Base-by-base conservation (phyloP, 163 green algal species). In the Picocystis sp. region DNA sequence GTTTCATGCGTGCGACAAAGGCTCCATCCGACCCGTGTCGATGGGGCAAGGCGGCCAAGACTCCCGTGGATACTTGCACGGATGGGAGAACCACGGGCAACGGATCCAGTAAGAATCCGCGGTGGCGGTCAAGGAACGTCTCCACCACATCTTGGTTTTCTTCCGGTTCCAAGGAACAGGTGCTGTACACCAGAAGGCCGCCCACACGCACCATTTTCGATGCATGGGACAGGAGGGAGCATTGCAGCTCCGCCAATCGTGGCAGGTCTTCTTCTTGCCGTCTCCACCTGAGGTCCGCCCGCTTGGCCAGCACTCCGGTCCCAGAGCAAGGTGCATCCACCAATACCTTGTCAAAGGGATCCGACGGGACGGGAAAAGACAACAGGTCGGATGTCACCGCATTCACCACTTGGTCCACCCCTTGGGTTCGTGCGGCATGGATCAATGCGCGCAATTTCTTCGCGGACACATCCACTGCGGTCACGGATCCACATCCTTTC, bases 221-320 rank as follows among this genome's bases (percentile, higher is more conserved):
- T 23, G 79, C 80, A 14, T 53, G 50, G 21, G 70, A 55, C 11
- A 90, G 57, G 41, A 90, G 57, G 41, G 43, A 24, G 43, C 67
- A 62, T 64, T 89, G 79, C 44, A 90, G 57, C 19, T 2, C 45
- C 3, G 52, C 15, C 29, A 86, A 53, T 22, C 71, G 29, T 21
- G 47, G 3, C 12, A 90, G 14, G 38, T 89, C 60, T 22, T 67
- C 54, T 12, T 60, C 57, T 3, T 33, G 58, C 11, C 84, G 58
- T 9, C 76, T 65, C 84, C 84, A 94, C 21, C 84, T 61, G 57
- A 94, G 55, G 67, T 94, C 84, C 0, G 86, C 78, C 3, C 63
- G 22, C 41, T 46, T 49, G 11, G 65, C 45, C 38, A 93, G 69
- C 48, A 83, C 78, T 3, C 79, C 79, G 12, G 65, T 75, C 49